These are phyloP conservation scores for Neurospora sp. DNA, from an alignment of 495 filamentous ascomycete species.

Conservation along the genomic window DNA sequence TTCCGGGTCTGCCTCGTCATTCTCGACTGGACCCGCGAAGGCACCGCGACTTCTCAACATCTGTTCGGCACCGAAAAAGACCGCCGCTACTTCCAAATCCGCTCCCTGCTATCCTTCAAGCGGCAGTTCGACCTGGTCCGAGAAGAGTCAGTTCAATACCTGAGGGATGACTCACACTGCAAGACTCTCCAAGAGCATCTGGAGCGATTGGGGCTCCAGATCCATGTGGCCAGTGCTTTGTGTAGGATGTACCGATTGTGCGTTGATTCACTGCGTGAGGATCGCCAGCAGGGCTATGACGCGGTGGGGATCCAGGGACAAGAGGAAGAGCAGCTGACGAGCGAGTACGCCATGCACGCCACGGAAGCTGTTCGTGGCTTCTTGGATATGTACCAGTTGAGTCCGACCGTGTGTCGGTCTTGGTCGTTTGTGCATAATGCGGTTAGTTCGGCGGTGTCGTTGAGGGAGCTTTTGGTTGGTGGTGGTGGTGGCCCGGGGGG, in stretches of 20 bases:
- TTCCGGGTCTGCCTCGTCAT: background rate
- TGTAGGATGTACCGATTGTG: background rate
- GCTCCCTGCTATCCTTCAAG: background rate
- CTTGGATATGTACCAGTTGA: constrained; percentile 1
- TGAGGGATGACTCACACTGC: background rate
- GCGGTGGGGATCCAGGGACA: background rate
- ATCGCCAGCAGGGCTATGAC: background rate
- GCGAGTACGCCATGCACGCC: background rate
- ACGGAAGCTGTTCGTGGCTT: background rate
- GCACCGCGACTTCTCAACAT: background rate
- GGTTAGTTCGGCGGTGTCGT: background rate
- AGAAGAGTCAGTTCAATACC: background rate
- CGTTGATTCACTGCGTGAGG: background rate
- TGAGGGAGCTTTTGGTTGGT: background rate
- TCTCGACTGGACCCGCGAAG: background rate
- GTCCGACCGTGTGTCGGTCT: background rate
- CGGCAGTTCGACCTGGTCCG: background rate
- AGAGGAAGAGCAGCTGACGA: background rate
- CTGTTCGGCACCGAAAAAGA: background rate
- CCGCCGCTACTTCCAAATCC: background rate
- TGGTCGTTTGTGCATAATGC: constrained; percentile 5
- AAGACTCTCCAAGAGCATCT: background rate
- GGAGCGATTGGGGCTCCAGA: background rate
- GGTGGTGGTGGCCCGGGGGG: background rate
- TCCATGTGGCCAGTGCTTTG: background rate